Base-by-base conservation (phyloP, 2,329 filamentous ascomycete species). In the Botrytis paeoniae region DNA sequence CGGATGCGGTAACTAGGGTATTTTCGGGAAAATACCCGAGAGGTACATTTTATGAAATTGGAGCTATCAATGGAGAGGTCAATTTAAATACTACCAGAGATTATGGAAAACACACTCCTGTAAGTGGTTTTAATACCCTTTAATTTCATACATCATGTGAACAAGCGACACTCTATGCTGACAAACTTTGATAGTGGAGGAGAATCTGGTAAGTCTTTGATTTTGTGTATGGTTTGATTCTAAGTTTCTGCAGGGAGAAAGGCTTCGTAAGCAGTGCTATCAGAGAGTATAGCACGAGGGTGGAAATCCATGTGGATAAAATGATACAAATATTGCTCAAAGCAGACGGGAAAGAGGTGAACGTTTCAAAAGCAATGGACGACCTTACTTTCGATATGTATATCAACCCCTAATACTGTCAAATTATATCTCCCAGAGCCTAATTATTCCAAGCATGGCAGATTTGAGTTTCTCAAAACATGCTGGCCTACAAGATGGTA, bases 331-430 rank as follows among this genome's bases (percentile, higher is more conserved):
- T 72, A 29, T 70, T 76, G 6, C 25, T 63, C 7, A 43, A 39
- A n/a, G 25, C 61, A 5, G 39, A 66, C 22, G 35, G 61, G 25
- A 35, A 73, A 43, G 74, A 76, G 32, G 41, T 75, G 0, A 64
- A 75, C n/a, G 37, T 69, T 12, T 61, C 73, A 3, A 73, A 72
- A 22, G 45, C 72, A 18, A 70, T 75, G 59, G 73, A 74, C 9
- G 62, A 73, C 35, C 48, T 76, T 32, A 61, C 72, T 20, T 76
- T 76, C 45, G 75, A 75, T 51, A 73, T 75, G 75, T 76, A 64
- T 62, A 69, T 70, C 10, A 35, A 39, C 9, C 18, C 16, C 7
- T 29, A 39, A 22, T 59, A 69, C 59, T 29, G 22, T 16, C 37
- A 22, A 32, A 62, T 14, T 1, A 37, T 62, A 39, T 2, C 12